A percentile compares a stretch with the other conserved stretches of the same genome.
Evolutionary conservation across 2,329 filamentous ascomycete species (phyloP).

Genomic region (Diaporthe amygdali): DNA sequence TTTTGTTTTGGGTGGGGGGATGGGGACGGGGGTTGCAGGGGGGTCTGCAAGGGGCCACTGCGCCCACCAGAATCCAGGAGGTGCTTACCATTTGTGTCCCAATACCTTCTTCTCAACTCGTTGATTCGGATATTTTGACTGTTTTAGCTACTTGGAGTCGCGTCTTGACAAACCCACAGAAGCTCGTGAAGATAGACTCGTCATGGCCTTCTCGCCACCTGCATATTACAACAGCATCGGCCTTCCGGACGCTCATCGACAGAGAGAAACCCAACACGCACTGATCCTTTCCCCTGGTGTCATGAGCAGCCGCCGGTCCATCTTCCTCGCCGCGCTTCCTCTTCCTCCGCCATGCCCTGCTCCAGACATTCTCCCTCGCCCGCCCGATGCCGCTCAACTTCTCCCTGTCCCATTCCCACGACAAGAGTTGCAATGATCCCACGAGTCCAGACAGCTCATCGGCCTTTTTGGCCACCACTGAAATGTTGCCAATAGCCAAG

Average conservation of each 20-base stretch:
- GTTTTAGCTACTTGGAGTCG: constrained; percentile 39
- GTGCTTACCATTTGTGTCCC: neutral
- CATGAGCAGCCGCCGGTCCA: constrained; percentile 18
- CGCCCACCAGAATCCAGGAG: too few relatives aligned
- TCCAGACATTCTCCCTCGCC: constrained; percentile 78
- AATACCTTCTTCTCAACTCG: neutral
- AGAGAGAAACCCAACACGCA: constrained; percentile 65
- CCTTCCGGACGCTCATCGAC: constrained; percentile 45
- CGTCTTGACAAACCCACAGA: constrained; percentile 78
- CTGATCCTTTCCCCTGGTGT: constrained; percentile 34
- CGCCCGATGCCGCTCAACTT: constrained; percentile 64
- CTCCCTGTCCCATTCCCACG: constrained; percentile 67
- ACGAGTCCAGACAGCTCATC: constrained; percentile 51
- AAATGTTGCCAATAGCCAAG: constrained; percentile 49
- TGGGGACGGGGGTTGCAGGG: neutral
- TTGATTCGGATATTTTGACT: neutral
- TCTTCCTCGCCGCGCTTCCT: constrained; percentile 43
- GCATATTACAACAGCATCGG: constrained; percentile 53
- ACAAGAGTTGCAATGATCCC: constrained; percentile 58
- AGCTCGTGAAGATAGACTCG: constrained; percentile 80
- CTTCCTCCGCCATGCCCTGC: constrained; percentile 72
- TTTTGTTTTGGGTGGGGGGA: neutral
- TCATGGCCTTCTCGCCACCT: constrained; percentile 81
- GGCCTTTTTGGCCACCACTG: constrained; percentile 45
- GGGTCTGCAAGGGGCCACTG: neutral